These are phyloP conservation scores for Ustilago cynodontis DNA, from an alignment of 1,284 basidiomycete genomes.

Conservation along the genomic window DNA sequence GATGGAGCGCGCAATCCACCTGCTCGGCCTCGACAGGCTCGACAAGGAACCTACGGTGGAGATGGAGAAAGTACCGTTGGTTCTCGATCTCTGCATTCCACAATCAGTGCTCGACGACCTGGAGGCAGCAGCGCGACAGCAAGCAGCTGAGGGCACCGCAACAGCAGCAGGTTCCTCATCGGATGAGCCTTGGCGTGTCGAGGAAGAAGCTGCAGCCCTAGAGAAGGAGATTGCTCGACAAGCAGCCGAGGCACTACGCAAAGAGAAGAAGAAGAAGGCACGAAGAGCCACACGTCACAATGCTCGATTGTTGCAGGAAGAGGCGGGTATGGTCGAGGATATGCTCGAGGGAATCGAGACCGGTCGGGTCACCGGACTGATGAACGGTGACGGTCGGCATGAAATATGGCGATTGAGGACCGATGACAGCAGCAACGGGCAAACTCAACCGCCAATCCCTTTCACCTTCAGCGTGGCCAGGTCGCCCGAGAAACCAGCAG, in stretches of 20 bases:
- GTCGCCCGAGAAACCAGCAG: constrained; percentile 1
- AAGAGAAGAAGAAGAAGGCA: constrained; percentile 26
- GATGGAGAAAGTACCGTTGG: constrained; percentile 18
- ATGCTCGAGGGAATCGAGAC: constrained; percentile 33
- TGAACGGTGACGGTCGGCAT: background rate
- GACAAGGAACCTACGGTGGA: background rate
- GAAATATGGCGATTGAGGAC: constrained; percentile 18
- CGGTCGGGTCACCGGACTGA: background rate
- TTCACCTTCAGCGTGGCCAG: constrained; percentile 37
- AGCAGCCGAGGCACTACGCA: constrained; percentile 18
- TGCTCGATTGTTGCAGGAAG: constrained; percentile 30
- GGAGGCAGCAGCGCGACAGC: background rate
- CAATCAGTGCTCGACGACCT: constrained; percentile 9
- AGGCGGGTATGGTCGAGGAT: constrained; percentile 33
- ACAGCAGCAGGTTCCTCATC: background rate
- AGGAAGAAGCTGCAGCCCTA: constrained; percentile 24
- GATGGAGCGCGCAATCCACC: constrained; percentile 21
- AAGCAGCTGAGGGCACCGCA: background rate
- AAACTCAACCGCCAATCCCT: constrained; percentile 1
- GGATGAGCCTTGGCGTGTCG: constrained; percentile 12
- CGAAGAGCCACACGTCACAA: constrained; percentile 17
- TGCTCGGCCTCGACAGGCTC: constrained; percentile 11
- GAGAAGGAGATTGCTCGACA: constrained; percentile 19
- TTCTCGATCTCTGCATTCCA: constrained; percentile 36
- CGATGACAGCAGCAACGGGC: constrained; percentile 1